Conservation (phyloP, 768 basidiomycete genomes). For the Thelephora aurantiotincta region DNA sequence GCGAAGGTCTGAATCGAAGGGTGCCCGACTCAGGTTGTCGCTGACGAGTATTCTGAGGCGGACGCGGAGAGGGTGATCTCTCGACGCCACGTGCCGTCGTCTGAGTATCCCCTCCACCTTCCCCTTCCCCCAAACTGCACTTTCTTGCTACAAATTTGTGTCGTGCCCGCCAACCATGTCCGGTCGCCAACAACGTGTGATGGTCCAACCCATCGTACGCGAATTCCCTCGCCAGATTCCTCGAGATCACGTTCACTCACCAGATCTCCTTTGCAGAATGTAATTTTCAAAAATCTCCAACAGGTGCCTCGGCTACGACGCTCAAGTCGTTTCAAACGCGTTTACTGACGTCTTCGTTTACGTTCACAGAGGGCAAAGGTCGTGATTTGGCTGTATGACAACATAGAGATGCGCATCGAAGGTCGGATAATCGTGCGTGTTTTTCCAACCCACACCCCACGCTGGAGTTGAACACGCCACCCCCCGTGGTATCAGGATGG, state of each 20-base stretch:
- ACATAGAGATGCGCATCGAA: constrained; percentile 92
- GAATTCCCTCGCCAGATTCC: not conserved
- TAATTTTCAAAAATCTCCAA: constrained; percentile 96
- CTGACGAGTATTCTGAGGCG: no score
- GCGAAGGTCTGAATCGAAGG: no score
- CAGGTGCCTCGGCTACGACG: constrained; percentile 30
- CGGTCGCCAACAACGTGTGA: constrained; percentile 86
- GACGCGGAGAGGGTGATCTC: no score
- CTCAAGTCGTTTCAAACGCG: not conserved
- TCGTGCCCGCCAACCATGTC: constrained; percentile 41
- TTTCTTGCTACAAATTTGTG: constrained; percentile 1
- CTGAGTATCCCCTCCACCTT: constrained; percentile 7
- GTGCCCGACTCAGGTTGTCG: no score
- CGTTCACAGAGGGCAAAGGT: constrained; percentile 60
- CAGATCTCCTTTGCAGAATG: constrained; percentile 42
- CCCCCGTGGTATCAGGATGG: constrained; percentile 6
- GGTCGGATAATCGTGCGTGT: constrained; percentile 84
- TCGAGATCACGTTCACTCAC: constrained; percentile 5
- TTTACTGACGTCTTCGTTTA: constrained; percentile 5
- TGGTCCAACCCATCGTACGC: constrained; percentile 98
- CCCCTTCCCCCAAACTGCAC: not conserved
- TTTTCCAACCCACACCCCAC: constrained; percentile 14
- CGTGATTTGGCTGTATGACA: constrained; percentile 93
- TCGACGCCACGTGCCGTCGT: not conserved
- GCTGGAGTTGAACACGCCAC: constrained; percentile 24